These are phyloP conservation scores for Rhynchosporium secalis DNA, from an alignment of 2,329 filamentous ascomycete genomes.

Conservation along the genomic window DNA sequence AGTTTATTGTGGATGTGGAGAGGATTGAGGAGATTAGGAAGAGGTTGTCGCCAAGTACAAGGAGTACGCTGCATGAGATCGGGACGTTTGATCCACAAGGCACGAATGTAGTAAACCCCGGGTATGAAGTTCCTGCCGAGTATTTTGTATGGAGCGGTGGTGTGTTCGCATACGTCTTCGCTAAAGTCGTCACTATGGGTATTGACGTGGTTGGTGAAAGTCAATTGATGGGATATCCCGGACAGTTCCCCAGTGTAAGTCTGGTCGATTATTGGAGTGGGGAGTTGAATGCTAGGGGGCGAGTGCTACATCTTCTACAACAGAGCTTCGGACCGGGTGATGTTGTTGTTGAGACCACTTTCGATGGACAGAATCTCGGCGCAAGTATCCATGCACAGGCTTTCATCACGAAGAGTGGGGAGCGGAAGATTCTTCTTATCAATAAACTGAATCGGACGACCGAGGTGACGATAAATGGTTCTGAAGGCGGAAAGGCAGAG, in stretches of 20 bases:
- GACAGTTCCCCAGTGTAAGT: slow-evolving; percentile 12
- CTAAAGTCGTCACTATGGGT: background rate
- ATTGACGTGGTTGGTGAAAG: slow-evolving; percentile 15
- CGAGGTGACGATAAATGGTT: slow-evolving; percentile 5
- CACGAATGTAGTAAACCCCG: background rate
- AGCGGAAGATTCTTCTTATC: slow-evolving; percentile 3
- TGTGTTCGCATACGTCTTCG: slow-evolving; percentile 15
- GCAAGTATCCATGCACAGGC: slow-evolving; percentile 12
- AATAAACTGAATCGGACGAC: slow-evolving; percentile 9
- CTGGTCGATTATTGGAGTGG: slow-evolving; percentile 14
- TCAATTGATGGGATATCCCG: slow-evolving; percentile 13
- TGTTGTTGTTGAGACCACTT: slow-evolving; percentile 8
- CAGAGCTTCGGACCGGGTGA: slow-evolving; percentile 12
- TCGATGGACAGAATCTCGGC: background rate
- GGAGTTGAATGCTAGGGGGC: background rate
- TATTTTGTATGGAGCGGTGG: slow-evolving; percentile 18
- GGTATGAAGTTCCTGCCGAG: slow-evolving; percentile 7
- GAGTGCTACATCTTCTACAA: slow-evolving; percentile 14
- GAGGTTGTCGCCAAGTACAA: slow-evolving; percentile 5
- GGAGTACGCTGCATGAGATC: slow-evolving; percentile 15
- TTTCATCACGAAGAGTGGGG: slow-evolving; percentile 2
- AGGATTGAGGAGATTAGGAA: slow-evolving; percentile 12
- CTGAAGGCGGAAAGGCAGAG: slow-evolving; percentile 3
- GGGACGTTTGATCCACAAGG: slow-evolving; percentile 14
- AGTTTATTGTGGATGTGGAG: slow-evolving; percentile 9